phyloP scores from a whole-genome alignment of 176 grass and related monocot species.

The Tuctoria greenei region DNA sequence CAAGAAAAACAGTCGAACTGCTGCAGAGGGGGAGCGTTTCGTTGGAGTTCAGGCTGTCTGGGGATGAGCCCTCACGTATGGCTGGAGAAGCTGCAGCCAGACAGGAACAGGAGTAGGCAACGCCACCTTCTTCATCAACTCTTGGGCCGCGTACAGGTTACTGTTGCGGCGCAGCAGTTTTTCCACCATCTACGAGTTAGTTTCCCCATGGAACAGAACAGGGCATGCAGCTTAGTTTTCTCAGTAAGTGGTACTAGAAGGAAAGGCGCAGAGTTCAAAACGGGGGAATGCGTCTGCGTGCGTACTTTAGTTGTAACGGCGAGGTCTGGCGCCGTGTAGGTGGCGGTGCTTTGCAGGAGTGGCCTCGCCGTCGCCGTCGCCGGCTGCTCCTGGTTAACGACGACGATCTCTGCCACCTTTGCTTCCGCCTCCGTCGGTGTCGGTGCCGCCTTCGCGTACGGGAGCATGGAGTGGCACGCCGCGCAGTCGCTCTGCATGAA shows the following conservation, averaged over 20 bases:
- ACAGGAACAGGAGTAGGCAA: constrained; percentile 22
- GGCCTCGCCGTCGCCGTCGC: not conserved
- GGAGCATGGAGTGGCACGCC: constrained; percentile 65
- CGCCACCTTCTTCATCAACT: not conserved
- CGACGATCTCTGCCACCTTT: constrained; percentile 42
- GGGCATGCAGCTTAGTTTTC: too few species aligned
- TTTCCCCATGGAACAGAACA: too few species aligned
- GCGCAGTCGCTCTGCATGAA: constrained; percentile 63
- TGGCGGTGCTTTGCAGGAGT: constrained; percentile 1
- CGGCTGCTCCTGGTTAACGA: not conserved
- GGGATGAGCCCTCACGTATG: not conserved
- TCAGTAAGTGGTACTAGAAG: too few species aligned
- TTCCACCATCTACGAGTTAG: constrained; percentile 33
- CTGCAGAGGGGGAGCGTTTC: too few species aligned
- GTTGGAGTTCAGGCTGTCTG: constrained; percentile 10
- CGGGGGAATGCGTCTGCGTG: not conserved
- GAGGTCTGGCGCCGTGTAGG: constrained; percentile 27
- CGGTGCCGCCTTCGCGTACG: not conserved
- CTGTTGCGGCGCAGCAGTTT: not conserved
- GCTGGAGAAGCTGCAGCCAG: constrained; percentile 28
- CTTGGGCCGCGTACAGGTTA: constrained; percentile 31
- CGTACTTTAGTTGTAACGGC: constrained; percentile 33
- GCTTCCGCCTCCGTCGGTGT: not conserved
- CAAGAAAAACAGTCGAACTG: too few species aligned
- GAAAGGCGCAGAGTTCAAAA: not conserved